Percentiles rank a stretch among this genome's conserved stretches.
phyloP scores from a whole-genome alignment of 1,139 yeast genomes.

The Blastobotrys persicus region DNA sequence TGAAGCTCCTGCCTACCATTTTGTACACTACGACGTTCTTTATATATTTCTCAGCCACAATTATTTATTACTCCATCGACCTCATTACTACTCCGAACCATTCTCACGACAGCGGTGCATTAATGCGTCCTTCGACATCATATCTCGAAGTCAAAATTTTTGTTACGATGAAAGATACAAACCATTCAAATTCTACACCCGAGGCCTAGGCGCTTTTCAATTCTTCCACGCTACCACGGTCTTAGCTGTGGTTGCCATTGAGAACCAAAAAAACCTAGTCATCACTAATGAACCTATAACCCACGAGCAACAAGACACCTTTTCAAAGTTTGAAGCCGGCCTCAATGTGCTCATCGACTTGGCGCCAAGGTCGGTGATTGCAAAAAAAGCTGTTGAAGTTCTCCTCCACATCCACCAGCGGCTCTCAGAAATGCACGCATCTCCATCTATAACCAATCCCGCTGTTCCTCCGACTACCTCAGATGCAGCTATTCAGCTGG shows the following conservation, averaged over 20 bases:
- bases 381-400: slow-evolving; percentile 4
- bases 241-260: slow-evolving; percentile 2
- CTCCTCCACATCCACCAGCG: slow-evolving; percentile 2
- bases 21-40: slow-evolving; percentile 6
- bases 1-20: neutral
- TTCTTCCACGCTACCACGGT: slow-evolving; percentile 6
- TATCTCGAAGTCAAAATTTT: slow-evolving; percentile 1
- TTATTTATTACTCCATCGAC: slow-evolving; percentile 8
- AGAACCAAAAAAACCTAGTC: neutral
- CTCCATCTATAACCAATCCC: neutral
- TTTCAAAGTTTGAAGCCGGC: slow-evolving; percentile 2
- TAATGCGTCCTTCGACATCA: slow-evolving; percentile 1
- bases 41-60: slow-evolving; percentile 7
- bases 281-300: neutral
- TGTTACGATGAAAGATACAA: slow-evolving; percentile 3
- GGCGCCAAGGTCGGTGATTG: slow-evolving; percentile 3
- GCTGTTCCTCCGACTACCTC: neutral
- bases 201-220: slow-evolving; percentile 5
- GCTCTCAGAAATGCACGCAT: slow-evolving; percentile 4
- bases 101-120: slow-evolving; percentile 8
- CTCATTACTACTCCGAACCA: slow-evolving; percentile 4
- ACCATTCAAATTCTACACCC: slow-evolving; percentile 4
- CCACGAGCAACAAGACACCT: slow-evolving; percentile 6
- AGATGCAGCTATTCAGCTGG: slow-evolving; percentile 1
- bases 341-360: slow-evolving; percentile 2